Percentiles rank a stretch among this genome's conserved stretches.
phyloP scores from a whole-genome alignment of 768 basidiomycete species.

The Tremella fuciformis region DNA sequence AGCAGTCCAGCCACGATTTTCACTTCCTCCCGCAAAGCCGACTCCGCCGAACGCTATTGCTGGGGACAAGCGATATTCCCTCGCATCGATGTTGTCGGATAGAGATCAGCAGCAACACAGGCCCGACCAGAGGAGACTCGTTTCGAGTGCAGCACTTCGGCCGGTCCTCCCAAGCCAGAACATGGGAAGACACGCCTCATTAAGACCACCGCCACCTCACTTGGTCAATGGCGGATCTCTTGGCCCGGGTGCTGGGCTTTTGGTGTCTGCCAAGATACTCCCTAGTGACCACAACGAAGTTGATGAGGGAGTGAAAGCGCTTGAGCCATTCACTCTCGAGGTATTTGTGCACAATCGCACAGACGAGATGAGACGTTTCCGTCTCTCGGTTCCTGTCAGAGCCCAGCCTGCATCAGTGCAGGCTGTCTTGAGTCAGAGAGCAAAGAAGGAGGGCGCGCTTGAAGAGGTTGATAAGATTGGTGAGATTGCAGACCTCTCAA shows the following conservation, averaged over 20 bases:
- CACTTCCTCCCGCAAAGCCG: constrained; percentile 5
- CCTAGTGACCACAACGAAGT: neutral
- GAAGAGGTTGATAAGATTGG: neutral
- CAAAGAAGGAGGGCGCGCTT: neutral
- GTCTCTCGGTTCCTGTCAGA: constrained; percentile 35
- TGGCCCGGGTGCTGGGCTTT: constrained; percentile 26
- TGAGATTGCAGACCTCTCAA: constrained; percentile 4
- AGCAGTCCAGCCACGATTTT: no score
- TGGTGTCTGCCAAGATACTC: constrained; percentile 42
- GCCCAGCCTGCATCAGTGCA: constrained; percentile 25
- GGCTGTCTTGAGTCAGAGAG: neutral
- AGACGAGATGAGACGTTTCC: constrained; percentile 40
- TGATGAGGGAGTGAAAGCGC: constrained; percentile 10
- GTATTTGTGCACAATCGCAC: constrained; percentile 50
- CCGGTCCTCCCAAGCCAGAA: constrained; percentile 38
- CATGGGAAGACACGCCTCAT: neutral
- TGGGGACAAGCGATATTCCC: constrained; percentile 45
- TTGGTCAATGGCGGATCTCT: neutral
- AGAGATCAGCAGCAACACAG: constrained; percentile 4
- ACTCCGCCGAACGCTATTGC: constrained; percentile 31
- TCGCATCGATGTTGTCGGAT: constrained; percentile 33
- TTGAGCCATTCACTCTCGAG: constrained; percentile 48
- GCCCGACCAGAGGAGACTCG: neutral
- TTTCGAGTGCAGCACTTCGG: constrained; percentile 15
- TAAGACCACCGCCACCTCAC: neutral